Evolutionary conservation across 768 basidiomycete species (phyloP).

Genomic region (Boletus rubroflammeus): DNA sequence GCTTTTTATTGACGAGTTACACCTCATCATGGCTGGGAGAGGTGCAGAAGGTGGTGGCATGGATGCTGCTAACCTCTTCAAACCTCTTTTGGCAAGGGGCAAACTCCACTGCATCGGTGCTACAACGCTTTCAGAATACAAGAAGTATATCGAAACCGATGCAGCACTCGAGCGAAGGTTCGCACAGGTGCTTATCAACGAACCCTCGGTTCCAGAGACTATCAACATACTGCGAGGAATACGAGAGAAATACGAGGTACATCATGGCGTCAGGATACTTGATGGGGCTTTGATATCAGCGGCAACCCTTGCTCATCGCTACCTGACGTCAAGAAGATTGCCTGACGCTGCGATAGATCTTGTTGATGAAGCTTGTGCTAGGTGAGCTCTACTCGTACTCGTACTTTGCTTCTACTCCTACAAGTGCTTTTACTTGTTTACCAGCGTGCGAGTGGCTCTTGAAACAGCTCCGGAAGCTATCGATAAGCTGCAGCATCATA

Average conservation of each 20-base stretch:
- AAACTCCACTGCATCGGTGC: slow-evolving; percentile 81
- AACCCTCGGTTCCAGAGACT: slow-evolving; percentile 84
- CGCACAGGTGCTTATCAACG: slow-evolving; percentile 90
- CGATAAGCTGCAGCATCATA: slow-evolving; percentile 84
- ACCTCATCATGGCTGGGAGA: slow-evolving; percentile 89
- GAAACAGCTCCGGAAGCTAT: slow-evolving; percentile 94
- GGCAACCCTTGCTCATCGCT: slow-evolving; percentile 89
- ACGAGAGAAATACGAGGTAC: slow-evolving; percentile 89
- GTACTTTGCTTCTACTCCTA: neutral
- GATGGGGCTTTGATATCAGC: slow-evolving; percentile 88
- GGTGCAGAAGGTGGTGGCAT: slow-evolving; percentile 84
- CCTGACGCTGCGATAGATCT: slow-evolving; percentile 90
- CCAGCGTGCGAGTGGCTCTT: slow-evolving; percentile 81
- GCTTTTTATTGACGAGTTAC: slow-evolving; percentile 92
- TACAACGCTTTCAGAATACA: slow-evolving; percentile 88
- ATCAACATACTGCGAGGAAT: slow-evolving; percentile 94
- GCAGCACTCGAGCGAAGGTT: slow-evolving; percentile 89
- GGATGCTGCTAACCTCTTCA: slow-evolving; percentile 92
- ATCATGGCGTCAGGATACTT: slow-evolving; percentile 85
- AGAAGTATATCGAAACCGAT: slow-evolving; percentile 91
- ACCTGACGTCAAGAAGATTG: slow-evolving; percentile 75
- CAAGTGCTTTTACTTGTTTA: slow-evolving; percentile 1
- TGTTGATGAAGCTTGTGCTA: slow-evolving; percentile 88
- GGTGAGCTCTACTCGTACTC: slow-evolving; percentile 46
- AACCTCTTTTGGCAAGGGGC: slow-evolving; percentile 86